Evolutionary conservation across 129 eudicot species (phyloP).

Genomic region (Centrapalus pauciflorus): DNA sequence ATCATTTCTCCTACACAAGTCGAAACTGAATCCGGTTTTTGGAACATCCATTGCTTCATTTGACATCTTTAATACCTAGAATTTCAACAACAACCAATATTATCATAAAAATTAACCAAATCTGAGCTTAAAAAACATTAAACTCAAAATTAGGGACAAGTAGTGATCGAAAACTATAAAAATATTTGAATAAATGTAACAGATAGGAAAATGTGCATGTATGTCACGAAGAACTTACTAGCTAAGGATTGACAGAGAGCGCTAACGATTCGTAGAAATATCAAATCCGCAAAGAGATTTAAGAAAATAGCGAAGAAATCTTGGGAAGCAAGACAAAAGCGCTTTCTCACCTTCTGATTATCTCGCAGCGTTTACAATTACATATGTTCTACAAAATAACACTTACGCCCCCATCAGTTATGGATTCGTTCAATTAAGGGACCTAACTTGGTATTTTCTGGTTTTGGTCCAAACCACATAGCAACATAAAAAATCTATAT

Average conservation of each 20-base stretch:
- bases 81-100: neutral
- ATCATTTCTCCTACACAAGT: constrained; percentile 75
- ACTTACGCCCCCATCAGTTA: constrained; percentile 1
- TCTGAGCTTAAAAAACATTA: neutral
- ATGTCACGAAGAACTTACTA: neutral
- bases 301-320: constrained; percentile 13
- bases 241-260: constrained; percentile 6
- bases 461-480: neutral
- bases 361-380: constrained; percentile 7
- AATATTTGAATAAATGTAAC: neutral
- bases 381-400: neutral
- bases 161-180: neutral
- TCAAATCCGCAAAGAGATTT: constrained; percentile 2
- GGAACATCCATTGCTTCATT: constrained; percentile 35
- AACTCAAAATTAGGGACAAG: neutral
- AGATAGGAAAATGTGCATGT: neutral
- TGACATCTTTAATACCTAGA: constrained; percentile 42
- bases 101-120: neutral
- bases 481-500: too few relatives aligned
- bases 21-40: constrained; percentile 80
- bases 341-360: too few relatives aligned
- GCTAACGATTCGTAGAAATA: constrained; percentile 1
- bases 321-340: constrained; percentile 29
- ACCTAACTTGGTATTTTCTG: constrained; percentile 7
- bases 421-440: neutral